Evolutionary conservation across 1,139 yeast species (phyloP), one percentile per base, ranked within the genome.

Genomic region (Saccharomycopsis phalli): DNA sequence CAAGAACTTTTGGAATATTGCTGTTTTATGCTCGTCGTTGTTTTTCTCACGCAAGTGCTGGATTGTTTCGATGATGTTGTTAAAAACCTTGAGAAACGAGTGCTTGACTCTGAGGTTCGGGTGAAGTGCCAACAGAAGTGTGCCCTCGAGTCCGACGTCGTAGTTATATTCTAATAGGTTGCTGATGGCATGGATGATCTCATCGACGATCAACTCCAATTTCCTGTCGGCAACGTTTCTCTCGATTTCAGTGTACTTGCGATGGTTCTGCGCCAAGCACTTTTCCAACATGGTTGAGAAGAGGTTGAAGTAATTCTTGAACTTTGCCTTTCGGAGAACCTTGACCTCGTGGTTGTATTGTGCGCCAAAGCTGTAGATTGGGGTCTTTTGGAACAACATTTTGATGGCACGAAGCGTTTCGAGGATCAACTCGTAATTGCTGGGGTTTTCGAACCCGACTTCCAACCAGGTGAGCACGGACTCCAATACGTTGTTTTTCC

Each of bases 81-180:
- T 74, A 53, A 86, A 82, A 3, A 86, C 91, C 49, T 79, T 79
- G 53, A 86, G 65, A 53, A 86, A 83, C 1, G 91, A 76, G 4
- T 81, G 64, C 45, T 94, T 63, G 22, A 83, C 75, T 42, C 76
- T 71, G 16, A 64, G 60, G 53, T 81, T 81, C 29, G 71, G 72
- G 51, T 84, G 86, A 52, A 78, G 81, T 0, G 94, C 93, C 54
- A 86, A 67, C 0, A 93, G 88, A 16, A 86, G 60, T 1, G 88
- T 87, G 57, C 75, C 75, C 42, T 76, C 77, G 54, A 86, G 65
- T 6, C 95, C 95, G 37, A 83, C 77, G 47, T 81, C 88, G 2
- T 81, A 76, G 53, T 86, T 87, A 11, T 82, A 71, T 51, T 74
- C 79, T 37, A 87, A 63, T 36, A 86, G 58, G 50, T 81, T 81